Base-by-base conservation (phyloP, 331 rosid species). In the Erythrophleum ivorense region DNA sequence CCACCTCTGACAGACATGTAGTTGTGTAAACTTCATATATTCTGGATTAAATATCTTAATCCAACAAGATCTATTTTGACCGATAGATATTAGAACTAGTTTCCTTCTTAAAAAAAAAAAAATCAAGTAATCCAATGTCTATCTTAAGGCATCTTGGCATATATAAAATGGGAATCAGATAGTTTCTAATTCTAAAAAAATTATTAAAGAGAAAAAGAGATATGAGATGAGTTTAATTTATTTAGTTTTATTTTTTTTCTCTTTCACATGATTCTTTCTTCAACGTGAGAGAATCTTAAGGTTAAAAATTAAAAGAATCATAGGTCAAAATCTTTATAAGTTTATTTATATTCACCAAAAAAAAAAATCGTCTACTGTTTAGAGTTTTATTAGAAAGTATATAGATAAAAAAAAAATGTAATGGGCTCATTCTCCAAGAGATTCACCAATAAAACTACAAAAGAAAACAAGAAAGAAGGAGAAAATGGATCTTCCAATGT, bases 361-460 rank as follows among this genome's bases (percentile, higher is more conserved):
- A 15, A 36, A 55, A 68, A 41, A 2, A 16, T 36, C 41, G 1
- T 53, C 7, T 53, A 6, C 31, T 41, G 19, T 2, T 14, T 13
- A 7, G 11, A 36, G 67, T 67, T 38, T 38, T 5, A 15, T n/a
- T 8, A 14, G 6, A 67, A 80, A 46, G 57, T 49, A 53, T 4
- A 36, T 36, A 36, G 40, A 36, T 24, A 55, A 38, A 50, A 15
- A 41, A 10, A 8, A 1, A 24, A 24, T 33, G 63, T 21, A 19
- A 49, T 54, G 74, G 53, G 63, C 71, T 68, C 81, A 38, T 75
- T 60, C 54, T 69, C 73, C 86, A 82, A 69, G 88, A 69, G 67
- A 75, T 69, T 19, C 41, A 48, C 36, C 18, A 54, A 13, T 66
- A 67, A 65, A 60, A 40, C n/a, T 64, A 5, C 58, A 75, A 78